phyloP scores from a whole-genome alignment of 495 filamentous ascomycete species.

The Astrothelium macrocarpum region DNA sequence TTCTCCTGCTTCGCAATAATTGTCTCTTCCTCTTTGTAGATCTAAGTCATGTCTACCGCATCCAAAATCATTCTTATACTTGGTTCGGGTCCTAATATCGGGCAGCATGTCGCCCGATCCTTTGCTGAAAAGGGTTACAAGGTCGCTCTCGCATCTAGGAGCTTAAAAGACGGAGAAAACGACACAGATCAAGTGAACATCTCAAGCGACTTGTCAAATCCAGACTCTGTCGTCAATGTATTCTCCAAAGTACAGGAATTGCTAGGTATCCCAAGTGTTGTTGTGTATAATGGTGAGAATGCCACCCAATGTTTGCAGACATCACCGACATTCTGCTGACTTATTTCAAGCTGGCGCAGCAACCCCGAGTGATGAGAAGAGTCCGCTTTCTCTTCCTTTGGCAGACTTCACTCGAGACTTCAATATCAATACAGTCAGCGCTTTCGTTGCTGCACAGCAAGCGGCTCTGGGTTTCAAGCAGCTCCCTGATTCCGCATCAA shows the following conservation, averaged over 20 bases:
- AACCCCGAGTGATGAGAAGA: conserved; percentile 26
- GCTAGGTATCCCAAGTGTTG: conserved; percentile 27
- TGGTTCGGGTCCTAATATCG: conserved; percentile 35
- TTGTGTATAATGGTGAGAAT: conserved; percentile 29
- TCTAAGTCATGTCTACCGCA: background rate
- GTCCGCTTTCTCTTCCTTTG: conserved; percentile 28
- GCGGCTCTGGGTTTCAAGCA: conserved; percentile 34
- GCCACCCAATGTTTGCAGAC: background rate
- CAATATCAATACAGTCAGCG: conserved; percentile 34
- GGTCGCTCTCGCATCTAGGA: conserved; percentile 35
- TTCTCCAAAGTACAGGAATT: conserved; percentile 33
- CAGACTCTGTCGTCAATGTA: conserved; percentile 28
- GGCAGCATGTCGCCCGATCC: conserved; percentile 29
- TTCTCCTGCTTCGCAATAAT: background rate
- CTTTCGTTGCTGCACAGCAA: conserved; percentile 37
- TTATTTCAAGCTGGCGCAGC: conserved; percentile 18
- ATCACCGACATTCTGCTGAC: background rate
- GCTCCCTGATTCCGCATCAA: conserved; percentile 32
- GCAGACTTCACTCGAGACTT: conserved; percentile 29
- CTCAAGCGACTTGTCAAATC: conserved; percentile 35
- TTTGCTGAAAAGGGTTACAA: conserved; percentile 38
- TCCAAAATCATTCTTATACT: conserved; percentile 32
- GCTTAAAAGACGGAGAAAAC: conserved; percentile 2
- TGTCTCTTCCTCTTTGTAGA: background rate
- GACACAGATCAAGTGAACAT: conserved; percentile 20